Percentiles rank a stretch among this genome's conserved stretches.
Evolutionary conservation across 805 yeast genomes (phyloP).

Genomic region (Danielia oregonensis): DNA sequence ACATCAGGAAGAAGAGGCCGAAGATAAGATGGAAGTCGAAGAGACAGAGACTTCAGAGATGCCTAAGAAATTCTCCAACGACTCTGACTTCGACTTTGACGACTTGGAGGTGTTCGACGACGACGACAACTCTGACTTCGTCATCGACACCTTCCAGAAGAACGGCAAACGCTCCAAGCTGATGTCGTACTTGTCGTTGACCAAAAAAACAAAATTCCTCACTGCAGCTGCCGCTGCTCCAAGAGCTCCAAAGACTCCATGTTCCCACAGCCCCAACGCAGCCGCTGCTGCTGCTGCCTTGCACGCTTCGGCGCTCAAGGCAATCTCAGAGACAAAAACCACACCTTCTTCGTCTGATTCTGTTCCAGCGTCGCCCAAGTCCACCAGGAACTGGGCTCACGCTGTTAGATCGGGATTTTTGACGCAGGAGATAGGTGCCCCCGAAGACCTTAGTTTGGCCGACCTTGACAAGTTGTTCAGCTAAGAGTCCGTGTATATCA

Average conservation of each 20-base stretch:
- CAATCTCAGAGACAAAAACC: constrained; percentile 29
- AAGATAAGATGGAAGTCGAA: constrained; percentile 7
- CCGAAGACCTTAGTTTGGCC: constrained; percentile 72
- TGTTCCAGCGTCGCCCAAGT: constrained; percentile 16
- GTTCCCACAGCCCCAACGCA: constrained; percentile 56
- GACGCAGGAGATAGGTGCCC: constrained; percentile 72
- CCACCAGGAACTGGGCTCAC: constrained; percentile 62
- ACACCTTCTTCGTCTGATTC: constrained; percentile 26
- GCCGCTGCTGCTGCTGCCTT: constrained; percentile 75
- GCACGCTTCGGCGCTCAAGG: constrained; percentile 61
- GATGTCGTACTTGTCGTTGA: constrained; percentile 49
- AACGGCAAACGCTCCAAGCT: constrained; percentile 61
- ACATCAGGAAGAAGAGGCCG: constrained; percentile 1
- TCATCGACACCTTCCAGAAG: constrained; percentile 40
- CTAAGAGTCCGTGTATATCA: no score
- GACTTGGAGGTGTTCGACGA: constrained; percentile 48
- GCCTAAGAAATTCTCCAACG: constrained; percentile 9
- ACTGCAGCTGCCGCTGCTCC: constrained; percentile 81
- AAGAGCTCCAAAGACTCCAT: constrained; percentile 60
- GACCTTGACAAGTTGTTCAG: constrained; percentile 48
- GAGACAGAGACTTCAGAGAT: constrained; percentile 5
- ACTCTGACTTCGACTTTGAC: constrained; percentile 45
- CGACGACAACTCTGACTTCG: constrained; percentile 35
- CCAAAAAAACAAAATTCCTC: constrained; percentile 54
- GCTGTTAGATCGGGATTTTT: constrained; percentile 75